Conservation (phyloP, 768 basidiomycete genomes). For the Sarcodon sp. region DNA sequence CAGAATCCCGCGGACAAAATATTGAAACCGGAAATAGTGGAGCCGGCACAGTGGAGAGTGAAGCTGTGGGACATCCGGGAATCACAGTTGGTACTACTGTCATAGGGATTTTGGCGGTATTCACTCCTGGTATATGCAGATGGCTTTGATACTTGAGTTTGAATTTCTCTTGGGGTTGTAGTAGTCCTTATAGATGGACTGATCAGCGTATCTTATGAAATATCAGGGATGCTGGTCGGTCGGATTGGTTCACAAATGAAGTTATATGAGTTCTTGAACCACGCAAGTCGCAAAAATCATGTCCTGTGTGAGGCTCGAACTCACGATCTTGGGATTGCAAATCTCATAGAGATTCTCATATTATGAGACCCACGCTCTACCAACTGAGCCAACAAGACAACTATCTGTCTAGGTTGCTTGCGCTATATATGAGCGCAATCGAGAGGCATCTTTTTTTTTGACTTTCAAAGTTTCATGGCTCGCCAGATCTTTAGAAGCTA, state of each 20-base stretch:
- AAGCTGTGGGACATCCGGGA: background rate
- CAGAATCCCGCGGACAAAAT: background rate
- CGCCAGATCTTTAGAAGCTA: background rate
- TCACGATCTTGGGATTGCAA: background rate
- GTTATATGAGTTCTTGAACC: too few relatives aligned
- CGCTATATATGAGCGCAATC: background rate
- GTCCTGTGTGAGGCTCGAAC: background rate
- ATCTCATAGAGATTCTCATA: background rate
- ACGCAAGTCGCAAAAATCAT: background rate
- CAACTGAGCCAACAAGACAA: background rate
- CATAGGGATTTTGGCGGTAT: too few relatives aligned
- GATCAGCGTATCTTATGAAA: too few relatives aligned
- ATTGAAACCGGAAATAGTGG: background rate
- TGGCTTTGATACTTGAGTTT: too few relatives aligned
- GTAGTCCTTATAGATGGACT: too few relatives aligned
- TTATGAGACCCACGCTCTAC: slow-evolving; percentile 1
- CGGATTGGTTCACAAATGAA: too few relatives aligned
- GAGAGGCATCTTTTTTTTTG: background rate
- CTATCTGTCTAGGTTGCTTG: background rate
- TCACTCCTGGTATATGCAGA: too few relatives aligned
- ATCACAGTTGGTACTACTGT: too few relatives aligned
- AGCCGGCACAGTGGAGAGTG: background rate
- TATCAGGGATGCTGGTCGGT: too few relatives aligned
- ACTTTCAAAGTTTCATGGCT: background rate
- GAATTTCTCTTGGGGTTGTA: too few relatives aligned